A percentile compares a stretch with the other conserved stretches of the same genome.
phyloP scores from a whole-genome alignment of 2,329 filamentous ascomycete genomes.

The Stagonosporopsis vannaccii region DNA sequence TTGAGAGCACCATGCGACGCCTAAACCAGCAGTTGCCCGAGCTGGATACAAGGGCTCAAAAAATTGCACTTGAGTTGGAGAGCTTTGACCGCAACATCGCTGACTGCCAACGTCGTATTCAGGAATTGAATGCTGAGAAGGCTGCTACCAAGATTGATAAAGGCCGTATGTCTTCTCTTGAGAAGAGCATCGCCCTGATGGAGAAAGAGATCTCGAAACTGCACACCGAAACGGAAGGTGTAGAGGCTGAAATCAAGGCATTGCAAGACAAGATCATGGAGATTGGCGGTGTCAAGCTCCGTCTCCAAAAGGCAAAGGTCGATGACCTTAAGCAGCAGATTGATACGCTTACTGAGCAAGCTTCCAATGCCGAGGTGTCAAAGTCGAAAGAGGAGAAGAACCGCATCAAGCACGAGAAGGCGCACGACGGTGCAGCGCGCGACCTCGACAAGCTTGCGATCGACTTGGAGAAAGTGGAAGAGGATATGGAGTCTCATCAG shows the following conservation, averaged over 20 bases:
- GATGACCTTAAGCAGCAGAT: constrained; percentile 86
- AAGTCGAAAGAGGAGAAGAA: constrained; percentile 96
- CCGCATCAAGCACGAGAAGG: constrained; percentile 83
- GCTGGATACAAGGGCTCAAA: constrained; percentile 89
- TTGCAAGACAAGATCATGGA: constrained; percentile 99
- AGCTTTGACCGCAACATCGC: constrained; percentile 83
- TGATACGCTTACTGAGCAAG: constrained; percentile 77
- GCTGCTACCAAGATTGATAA: constrained; percentile 83
- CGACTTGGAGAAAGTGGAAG: constrained; percentile 80
- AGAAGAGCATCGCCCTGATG: constrained; percentile 78
- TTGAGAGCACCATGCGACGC: constrained; percentile 75
- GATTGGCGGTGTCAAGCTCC: constrained; percentile 90
- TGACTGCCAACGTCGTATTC: constrained; percentile 83
- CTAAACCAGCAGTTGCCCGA: constrained; percentile 81
- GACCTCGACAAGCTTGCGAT: constrained; percentile 75
- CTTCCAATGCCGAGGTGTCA: constrained; percentile 84
- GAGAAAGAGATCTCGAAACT: constrained; percentile 82
- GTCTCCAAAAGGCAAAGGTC: constrained; percentile 88
- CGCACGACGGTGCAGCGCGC: constrained; percentile 76
- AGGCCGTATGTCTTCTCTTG: constrained; percentile 71
- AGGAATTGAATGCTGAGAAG: constrained; percentile 83
- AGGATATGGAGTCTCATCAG: constrained; percentile 79
- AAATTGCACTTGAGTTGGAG: constrained; percentile 85
- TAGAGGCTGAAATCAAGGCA: constrained; percentile 90
- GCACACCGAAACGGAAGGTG: constrained; percentile 81